A percentile compares a stretch with the other conserved stretches of the same genome.
Evolutionary conservation across 163 green algal genomes (phyloP).

Genomic region (Volvox carteri): DNA sequence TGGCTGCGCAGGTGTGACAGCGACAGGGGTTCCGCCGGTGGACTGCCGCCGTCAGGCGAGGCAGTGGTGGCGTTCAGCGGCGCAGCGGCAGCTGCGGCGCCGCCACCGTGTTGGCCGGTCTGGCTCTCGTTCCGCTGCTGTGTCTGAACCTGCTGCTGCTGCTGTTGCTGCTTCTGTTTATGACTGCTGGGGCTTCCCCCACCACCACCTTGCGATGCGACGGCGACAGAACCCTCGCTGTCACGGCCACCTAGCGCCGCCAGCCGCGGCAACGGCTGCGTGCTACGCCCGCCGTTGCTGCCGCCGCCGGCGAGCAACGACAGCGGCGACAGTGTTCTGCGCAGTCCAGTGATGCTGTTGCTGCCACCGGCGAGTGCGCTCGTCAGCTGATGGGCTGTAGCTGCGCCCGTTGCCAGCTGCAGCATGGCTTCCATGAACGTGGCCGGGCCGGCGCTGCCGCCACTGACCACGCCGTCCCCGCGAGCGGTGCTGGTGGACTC

Average conservation of each 20-base stretch:
- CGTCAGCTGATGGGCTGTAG: not conserved
- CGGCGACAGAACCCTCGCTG: not conserved
- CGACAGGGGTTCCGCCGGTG: not conserved
- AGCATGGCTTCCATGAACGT: constrained; percentile 53
- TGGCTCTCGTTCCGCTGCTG: not conserved
- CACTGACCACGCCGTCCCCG: not conserved
- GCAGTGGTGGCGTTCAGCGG: too few species aligned
- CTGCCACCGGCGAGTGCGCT: not conserved
- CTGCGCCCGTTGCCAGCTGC: not conserved
- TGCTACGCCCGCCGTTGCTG: constrained; percentile 10
- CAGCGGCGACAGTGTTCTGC: not conserved
- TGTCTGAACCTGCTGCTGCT: not conserved
- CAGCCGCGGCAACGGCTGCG: not conserved
- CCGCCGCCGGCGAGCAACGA: not conserved
- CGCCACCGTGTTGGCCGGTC: not conserved
- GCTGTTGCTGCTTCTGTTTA: not conserved
- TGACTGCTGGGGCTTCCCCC: not conserved
- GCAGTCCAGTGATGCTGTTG: not conserved
- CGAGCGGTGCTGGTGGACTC: not conserved
- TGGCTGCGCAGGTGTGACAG: not conserved
- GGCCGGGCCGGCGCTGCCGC: not conserved
- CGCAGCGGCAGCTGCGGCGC: not conserved
- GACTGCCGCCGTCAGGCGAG: not conserved
- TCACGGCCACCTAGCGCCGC: not conserved
- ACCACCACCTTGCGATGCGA: not conserved